A percentile compares a stretch with the other conserved stretches of the same genome.
Evolutionary conservation across 352 stramenopile genomes (phyloP).

Genomic region (Blastocystis sp.): DNA sequence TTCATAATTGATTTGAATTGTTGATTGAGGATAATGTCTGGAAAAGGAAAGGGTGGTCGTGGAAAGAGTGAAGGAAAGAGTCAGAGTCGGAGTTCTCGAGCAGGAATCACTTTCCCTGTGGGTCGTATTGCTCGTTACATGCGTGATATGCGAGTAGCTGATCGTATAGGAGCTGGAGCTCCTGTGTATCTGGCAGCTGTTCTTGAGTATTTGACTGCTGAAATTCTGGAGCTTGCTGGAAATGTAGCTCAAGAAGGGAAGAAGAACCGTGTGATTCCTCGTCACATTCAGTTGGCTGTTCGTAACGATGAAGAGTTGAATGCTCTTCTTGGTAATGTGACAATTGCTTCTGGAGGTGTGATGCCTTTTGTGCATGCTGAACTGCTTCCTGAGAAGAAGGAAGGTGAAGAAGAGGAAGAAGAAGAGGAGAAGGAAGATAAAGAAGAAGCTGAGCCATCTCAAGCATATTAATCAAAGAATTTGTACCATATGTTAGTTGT

Average conservation of each 20-base stretch:
- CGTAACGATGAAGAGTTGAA: constrained; percentile 93
- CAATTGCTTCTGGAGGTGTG: constrained; percentile 83
- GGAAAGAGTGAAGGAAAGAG: constrained; percentile 74
- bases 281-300: constrained; percentile 89
- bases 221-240: constrained; percentile 69
- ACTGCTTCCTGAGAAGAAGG: constrained; percentile 81
- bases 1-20: constrained; percentile 5
- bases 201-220: constrained; percentile 74
- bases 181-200: constrained; percentile 80
- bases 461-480: constrained; percentile 64
- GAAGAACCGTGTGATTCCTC: constrained; percentile 90
- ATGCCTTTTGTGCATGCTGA: constrained; percentile 87
- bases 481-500: background rate
- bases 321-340: constrained; percentile 87
- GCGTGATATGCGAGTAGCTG: constrained; percentile 78
- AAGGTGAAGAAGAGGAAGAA: constrained; percentile 72
- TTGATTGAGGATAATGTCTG: constrained; percentile 75
- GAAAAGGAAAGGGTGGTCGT: constrained; percentile 79
- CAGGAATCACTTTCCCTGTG: constrained; percentile 79
- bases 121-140: constrained; percentile 82
- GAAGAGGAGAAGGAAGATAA: constrained; percentile 49
- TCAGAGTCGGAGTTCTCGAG: constrained; percentile 49
- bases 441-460: constrained; percentile 27
- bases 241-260: constrained; percentile 76
- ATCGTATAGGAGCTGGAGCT: constrained; percentile 78